Evolutionary conservation across 805 yeast species (phyloP), one percentile per base, ranked within the genome.

Genomic region (Wickerhamiella sorbophila): DNA sequence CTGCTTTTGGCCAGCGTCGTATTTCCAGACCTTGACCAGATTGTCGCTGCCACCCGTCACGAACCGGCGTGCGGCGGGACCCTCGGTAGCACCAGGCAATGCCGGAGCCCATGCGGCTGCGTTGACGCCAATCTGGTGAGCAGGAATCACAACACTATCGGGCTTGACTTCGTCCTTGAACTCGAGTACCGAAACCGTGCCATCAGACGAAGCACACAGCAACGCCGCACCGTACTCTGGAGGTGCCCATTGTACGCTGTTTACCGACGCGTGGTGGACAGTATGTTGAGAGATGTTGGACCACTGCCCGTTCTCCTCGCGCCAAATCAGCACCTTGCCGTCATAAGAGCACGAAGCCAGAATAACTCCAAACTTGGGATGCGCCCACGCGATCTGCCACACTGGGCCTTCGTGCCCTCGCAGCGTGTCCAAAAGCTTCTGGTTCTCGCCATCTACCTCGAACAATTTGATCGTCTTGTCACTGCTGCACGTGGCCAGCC

Each of bases 361-460:
- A 48, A 88, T 84, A 12, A 85, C 79, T 32, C 98, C 98, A 57
- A 88, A 91, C 61, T 88, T 88, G 26, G 98, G 98, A 59, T 91
- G 98, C 2, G 97, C 97, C 98, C 98, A 91, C 42, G 84, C 75
- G 17, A 86, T 94, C 64, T 88, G 95, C 98, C 98, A 91, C 38
- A 91, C 96, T 10, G 98, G 97, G 27, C 97, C 98, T 48, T 86
- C 95, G 61, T 91, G 98, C 29, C 65, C 96, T 38, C 74, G 69
- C 48, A 91, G 67, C 1, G 97, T 87, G 51, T 86, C 95, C 16
- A 80, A 70, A 40, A 86, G 68, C 57, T 72, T 79, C 61, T 85
- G 88, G 54, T 69, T 74, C 36, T 84, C 93, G 31, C 88, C 91
- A 39, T 83, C 88, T 35, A 88, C 77, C 51, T 87, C 95, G 61